Evolutionary conservation across 192 early-diverging fungal genomes (phyloP).

Genomic region (Podochytrium sp.): DNA sequence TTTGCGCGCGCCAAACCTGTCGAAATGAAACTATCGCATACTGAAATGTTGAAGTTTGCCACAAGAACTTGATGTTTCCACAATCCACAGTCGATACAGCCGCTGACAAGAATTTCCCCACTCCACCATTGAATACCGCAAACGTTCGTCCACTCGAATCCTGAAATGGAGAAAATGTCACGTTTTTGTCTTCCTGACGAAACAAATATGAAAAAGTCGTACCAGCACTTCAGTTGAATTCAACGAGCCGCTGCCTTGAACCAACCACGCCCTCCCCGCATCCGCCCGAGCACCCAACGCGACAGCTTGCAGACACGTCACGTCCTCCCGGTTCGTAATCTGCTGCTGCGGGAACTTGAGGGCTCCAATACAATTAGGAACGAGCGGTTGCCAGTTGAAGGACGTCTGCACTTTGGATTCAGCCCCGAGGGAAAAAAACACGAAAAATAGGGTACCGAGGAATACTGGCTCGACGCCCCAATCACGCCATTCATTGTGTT

Average conservation of each 20-base stretch:
- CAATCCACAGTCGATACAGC: neutral
- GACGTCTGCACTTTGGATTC: neutral
- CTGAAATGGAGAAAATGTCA: neutral
- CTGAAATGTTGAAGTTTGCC: neutral
- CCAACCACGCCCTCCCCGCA: constrained; percentile 10
- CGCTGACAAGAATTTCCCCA: neutral
- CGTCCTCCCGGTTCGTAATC: neutral
- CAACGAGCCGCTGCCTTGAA: neutral
- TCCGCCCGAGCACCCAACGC: neutral
- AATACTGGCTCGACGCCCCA: neutral
- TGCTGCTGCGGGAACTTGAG: constrained; percentile 5
- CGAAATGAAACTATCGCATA: neutral
- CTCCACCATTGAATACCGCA: neutral
- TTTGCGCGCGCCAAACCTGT: too few relatives aligned
- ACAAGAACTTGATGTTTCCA: neutral
- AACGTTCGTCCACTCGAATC: neutral
- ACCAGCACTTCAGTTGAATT: neutral
- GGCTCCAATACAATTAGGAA: neutral
- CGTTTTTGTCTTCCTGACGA: neutral
- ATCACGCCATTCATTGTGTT: constrained; percentile 15
- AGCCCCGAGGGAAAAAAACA: neutral
- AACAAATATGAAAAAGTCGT: neutral
- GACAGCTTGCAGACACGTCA: neutral
- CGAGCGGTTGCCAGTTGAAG: neutral
- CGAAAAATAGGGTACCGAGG: neutral